Evolutionary conservation across 2,329 filamentous ascomycete species (phyloP).

Genomic region (Fusarium torulosum): DNA sequence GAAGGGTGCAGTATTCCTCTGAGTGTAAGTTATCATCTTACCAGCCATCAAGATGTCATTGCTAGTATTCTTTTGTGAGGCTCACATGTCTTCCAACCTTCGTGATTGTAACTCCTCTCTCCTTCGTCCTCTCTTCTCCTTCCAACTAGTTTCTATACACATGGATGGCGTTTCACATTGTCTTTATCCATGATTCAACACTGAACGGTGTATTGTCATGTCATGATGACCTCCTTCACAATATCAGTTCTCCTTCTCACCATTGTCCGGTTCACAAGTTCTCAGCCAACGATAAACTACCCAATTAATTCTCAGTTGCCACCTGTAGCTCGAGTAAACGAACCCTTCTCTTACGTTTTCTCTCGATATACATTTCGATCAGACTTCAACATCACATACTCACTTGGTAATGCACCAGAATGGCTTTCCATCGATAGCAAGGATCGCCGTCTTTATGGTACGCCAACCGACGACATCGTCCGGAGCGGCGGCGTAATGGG

Average conservation of each 20-base stretch:
- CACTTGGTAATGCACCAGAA: constrained; percentile 71
- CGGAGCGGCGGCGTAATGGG: constrained; percentile 66
- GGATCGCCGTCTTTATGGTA: constrained; percentile 77
- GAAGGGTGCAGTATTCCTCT: constrained; percentile 53
- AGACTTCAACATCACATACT: constrained; percentile 73
- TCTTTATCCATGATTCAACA: constrained; percentile 37
- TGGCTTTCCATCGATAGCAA: constrained; percentile 81
- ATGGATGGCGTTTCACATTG: constrained; percentile 40
- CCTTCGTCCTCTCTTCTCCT: constrained; percentile 28
- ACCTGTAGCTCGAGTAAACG: constrained; percentile 76
- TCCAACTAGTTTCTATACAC: constrained; percentile 19
- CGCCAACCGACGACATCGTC: constrained; percentile 68
- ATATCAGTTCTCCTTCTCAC: constrained; percentile 47
- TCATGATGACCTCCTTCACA: constrained; percentile 50
- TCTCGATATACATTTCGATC: constrained; percentile 80
- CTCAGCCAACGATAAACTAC: constrained; percentile 66
- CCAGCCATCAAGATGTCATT: constrained; percentile 50
- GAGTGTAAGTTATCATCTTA: constrained; percentile 26
- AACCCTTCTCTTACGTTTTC: constrained; percentile 78
- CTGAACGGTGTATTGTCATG: constrained; percentile 40
- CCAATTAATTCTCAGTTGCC: constrained; percentile 89
- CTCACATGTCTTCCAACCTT: constrained; percentile 30
- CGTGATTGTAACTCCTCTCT: constrained; percentile 25
- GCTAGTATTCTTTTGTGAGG: constrained; percentile 40
- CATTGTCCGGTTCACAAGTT: constrained; percentile 50